A percentile compares a stretch with the other conserved stretches of the same genome.
Evolutionary conservation across 2,329 filamentous ascomycete species (phyloP).

Genomic region (Penicillium sp.): DNA sequence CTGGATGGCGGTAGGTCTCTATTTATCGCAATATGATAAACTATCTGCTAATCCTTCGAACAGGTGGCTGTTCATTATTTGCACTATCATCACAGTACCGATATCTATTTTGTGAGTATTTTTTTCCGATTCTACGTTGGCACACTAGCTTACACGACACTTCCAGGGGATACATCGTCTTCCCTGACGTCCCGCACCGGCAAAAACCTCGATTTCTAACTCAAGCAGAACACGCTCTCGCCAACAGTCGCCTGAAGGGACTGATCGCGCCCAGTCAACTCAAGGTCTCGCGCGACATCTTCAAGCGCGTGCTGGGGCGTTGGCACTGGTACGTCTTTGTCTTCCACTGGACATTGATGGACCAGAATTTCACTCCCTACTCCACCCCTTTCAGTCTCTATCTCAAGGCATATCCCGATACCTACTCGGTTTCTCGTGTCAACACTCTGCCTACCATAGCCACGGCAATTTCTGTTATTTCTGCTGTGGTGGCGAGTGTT

Average conservation of each 20-base stretch:
- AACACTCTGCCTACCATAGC: constrained; percentile 42
- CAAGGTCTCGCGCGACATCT: constrained; percentile 31
- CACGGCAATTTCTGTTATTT: constrained; percentile 36
- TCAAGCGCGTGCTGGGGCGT: constrained; percentile 34
- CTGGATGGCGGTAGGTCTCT: constrained; percentile 19
- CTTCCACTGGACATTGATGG: constrained; percentile 34
- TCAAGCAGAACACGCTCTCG: constrained; percentile 15
- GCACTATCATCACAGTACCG: constrained; percentile 21
- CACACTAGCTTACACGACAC: not conserved
- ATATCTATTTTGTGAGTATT: constrained; percentile 16
- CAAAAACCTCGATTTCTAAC: constrained; percentile 16
- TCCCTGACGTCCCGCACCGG: constrained; percentile 30
- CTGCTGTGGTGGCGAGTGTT: constrained; percentile 30
- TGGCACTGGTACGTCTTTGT: constrained; percentile 43
- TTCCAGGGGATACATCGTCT: constrained; percentile 21
- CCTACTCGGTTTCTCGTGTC: constrained; percentile 38
- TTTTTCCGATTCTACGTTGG: not conserved
- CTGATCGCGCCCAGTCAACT: constrained; percentile 28
- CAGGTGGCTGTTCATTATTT: constrained; percentile 31
- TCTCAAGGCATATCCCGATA: constrained; percentile 33
- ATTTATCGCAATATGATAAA: too few species aligned
- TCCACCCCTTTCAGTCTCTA: constrained; percentile 40
- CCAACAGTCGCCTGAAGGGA: constrained; percentile 19
- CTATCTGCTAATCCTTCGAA: constrained; percentile 17
- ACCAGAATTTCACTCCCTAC: constrained; percentile 34